Evolutionary conservation across 2,329 filamentous ascomycete species (phyloP), one percentile per base, ranked within the genome.

Genomic region (Penicillium frequentans): DNA sequence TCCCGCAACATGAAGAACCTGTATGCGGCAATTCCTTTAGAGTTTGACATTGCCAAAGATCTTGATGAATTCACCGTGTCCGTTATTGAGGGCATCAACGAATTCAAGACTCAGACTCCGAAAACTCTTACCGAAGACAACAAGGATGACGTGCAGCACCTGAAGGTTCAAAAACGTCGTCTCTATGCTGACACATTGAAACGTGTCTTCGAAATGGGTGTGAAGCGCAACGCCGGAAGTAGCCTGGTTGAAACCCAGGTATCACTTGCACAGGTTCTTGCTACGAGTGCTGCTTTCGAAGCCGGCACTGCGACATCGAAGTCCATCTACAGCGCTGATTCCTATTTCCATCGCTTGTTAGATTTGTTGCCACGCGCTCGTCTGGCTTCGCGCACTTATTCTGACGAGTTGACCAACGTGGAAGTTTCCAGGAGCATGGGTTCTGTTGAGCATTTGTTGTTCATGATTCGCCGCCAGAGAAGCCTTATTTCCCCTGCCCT

Each of bases 151-250:
- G 86, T 97, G 59, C 93, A 96, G 73, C 91, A 97, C 72, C 85
- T 98, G 64, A 98, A 97, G 79, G 87, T 86, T 3, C 85, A 91
- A 66, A 99, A 99, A 77, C 86, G 91, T 44, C 93, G 92, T 65
- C 83, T 98, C 14, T 95, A 96, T 66, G 90, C 91, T 1, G 93
- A 98, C 65, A 93, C 90, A 0, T 78, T 99, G 61, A 93, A 90
- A 68, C 85, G 87, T 23, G 79, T 97, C 27, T 86, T 91, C 35
- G 85, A 88, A 56, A 98, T 99, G 93, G 95, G 95, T 4, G 85
- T 99, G 66, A 89, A 88, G 66, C 86, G 88, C 52, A 97, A 96
- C 69, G 80, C 96, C 16, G 86, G 89, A 62, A 87, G 86, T 14
- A 86, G 90, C 68, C 81, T 88, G 44, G 80, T 98, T 19, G 82